These are phyloP conservation scores for Neofusicoccum ribis DNA, from an alignment of 2,329 filamentous ascomycete species.

Conservation along the genomic window DNA sequence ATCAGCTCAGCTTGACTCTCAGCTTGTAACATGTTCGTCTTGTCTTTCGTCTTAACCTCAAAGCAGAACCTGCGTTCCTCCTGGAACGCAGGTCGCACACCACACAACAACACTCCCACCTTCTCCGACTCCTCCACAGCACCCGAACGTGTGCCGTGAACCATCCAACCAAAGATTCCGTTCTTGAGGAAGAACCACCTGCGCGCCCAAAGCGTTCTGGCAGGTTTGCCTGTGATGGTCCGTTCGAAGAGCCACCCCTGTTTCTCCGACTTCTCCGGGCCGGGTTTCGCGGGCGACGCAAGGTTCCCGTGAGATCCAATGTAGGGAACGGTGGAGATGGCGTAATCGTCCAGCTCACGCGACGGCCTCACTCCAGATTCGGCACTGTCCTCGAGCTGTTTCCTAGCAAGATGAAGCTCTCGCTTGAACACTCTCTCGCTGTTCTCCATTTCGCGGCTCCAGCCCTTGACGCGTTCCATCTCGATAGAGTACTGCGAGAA, in stretches of 20 bases:
- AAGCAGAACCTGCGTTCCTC: constrained; percentile 97
- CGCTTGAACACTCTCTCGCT: constrained; percentile 80
- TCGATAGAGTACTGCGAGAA: constrained; percentile 72
- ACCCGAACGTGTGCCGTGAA: constrained; percentile 74
- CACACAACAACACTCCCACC: constrained; percentile 92
- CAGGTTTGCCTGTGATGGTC: constrained; percentile 81
- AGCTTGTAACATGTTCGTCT: constrained; percentile 83
- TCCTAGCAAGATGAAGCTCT: constrained; percentile 76
- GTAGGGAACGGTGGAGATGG: constrained; percentile 84
- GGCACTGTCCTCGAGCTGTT: constrained; percentile 78
- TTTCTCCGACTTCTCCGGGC: constrained; percentile 64
- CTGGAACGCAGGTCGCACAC: constrained; percentile 82
- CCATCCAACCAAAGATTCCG: constrained; percentile 92
- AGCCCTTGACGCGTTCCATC: constrained; percentile 88
- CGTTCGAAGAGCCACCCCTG: constrained; percentile 93
- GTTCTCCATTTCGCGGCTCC: constrained; percentile 91
- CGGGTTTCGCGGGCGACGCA: constrained; percentile 54
- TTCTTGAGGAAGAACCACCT: constrained; percentile 96
- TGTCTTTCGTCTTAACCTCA: constrained; percentile 96
- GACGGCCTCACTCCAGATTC: constrained; percentile 74
- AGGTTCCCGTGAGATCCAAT: constrained; percentile 62
- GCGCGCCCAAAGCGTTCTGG: constrained; percentile 83
- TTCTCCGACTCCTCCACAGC: constrained; percentile 95
- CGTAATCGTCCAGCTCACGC: constrained; percentile 90
- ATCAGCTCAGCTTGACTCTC: constrained; percentile 91